Evolutionary conservation across 2,329 filamentous ascomycete genomes (phyloP), one percentile per base, ranked within the genome.

Genomic region (Xylaria sp.): DNA sequence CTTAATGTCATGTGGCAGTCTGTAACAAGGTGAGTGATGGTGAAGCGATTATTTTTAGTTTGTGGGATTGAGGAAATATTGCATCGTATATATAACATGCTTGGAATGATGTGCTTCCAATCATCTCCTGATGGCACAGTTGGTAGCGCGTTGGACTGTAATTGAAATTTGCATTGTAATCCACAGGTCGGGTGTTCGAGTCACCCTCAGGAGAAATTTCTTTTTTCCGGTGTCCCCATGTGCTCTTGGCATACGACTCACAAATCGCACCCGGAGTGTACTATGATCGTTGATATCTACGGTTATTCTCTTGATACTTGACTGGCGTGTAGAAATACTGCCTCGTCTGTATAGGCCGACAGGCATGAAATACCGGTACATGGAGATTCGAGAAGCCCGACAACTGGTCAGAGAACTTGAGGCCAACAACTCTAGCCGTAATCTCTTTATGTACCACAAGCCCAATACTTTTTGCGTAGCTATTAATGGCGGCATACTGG

Each of bases 101-200:
- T n/a, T n/a, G n/a, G 4, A 23, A 23, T 13, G 0, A 5, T 12
- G 20, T 12, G 8, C 3, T 23, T 12, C 9, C n/a, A 46, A 20
- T 25, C 12, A 57, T 25, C 66, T 68, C 66, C 63, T 68, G 66
- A 70, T 70, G 52, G 60, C 62, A 61, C 66, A 70, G 68, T 70
- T 70, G 68, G 66, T 68, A 70, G 68, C 60, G 68, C 66, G 68
- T 60, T 70, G 66, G 68, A 70, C 68, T 68, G 63, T 68, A 68
- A 69, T 70, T 64, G 68, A 43, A 64, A 70, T 55, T 30, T 55
- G 28, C 55, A 32, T 63, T 48, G 52, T 63, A 10, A 70, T 70
- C 68, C 65, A 61, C 50, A 66, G 50, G 58, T 66, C 57, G 57
- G 41, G 50, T 61, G 57, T 61, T 56, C 57, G 57, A 66, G 20